Conservation (phyloP, 345 rosid species). For the Linum usitatissimum region DNA sequence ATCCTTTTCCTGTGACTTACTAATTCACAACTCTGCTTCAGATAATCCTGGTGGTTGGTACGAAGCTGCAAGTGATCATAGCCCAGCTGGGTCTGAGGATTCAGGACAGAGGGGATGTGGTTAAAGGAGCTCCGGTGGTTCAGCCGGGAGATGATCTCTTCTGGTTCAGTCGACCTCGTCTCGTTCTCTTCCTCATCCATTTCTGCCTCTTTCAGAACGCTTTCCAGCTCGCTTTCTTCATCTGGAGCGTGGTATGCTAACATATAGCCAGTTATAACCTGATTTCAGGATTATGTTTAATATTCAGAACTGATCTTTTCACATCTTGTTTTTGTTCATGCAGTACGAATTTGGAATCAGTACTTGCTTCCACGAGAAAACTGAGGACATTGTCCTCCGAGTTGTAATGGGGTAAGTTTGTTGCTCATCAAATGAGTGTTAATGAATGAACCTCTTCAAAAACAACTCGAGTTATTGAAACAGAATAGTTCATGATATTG, state of each 20-base stretch:
- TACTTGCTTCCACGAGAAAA: slow-evolving; percentile 48
- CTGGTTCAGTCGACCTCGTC: slow-evolving; percentile 86
- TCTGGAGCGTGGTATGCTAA: slow-evolving; percentile 51
- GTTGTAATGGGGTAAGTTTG: slow-evolving; percentile 64
- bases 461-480: background rate
- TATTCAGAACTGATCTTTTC: background rate
- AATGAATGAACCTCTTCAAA: background rate
- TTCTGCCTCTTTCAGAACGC: slow-evolving; percentile 64
- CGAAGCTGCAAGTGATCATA: slow-evolving; percentile 79
- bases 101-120: slow-evolving; percentile 79
- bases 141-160: slow-evolving; percentile 83
- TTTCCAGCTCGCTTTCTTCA: background rate
- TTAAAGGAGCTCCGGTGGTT: slow-evolving; percentile 85
- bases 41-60: slow-evolving; percentile 62
- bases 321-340: slow-evolving; percentile 5
- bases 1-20: background rate
- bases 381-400: slow-evolving; percentile 50
- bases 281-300: background rate
- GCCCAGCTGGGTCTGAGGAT: slow-evolving; percentile 69
- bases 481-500: too few relatives aligned
- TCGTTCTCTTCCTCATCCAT: slow-evolving; percentile 78
- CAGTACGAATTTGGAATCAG: slow-evolving; percentile 48
- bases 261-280: background rate
- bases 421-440: background rate
- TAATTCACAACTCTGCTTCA: slow-evolving; percentile 18